phyloP scores from a whole-genome alignment of 2,329 filamentous ascomycete genomes.

The Xylaria sp. region DNA sequence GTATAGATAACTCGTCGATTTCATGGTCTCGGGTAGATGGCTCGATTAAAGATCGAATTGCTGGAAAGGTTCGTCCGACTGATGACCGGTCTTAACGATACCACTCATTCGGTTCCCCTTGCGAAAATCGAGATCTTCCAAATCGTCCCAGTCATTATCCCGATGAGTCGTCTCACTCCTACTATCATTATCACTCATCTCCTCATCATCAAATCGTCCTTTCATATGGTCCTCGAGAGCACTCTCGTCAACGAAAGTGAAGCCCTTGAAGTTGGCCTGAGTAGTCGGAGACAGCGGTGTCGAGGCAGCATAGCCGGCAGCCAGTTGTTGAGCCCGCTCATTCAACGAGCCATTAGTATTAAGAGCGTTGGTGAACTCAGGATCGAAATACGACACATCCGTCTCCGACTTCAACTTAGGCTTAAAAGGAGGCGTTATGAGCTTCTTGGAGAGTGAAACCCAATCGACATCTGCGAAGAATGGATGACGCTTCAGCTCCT shows the following conservation, averaged over 20 bases:
- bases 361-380: slow-evolving; percentile 95
- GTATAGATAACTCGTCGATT: slow-evolving; percentile 14
- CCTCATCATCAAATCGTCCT: slow-evolving; percentile 62
- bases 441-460: slow-evolving; percentile 86
- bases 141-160: slow-evolving; percentile 68
- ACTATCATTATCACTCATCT: slow-evolving; percentile 66
- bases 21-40: slow-evolving; percentile 24
- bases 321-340: slow-evolving; percentile 86
- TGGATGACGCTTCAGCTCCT: slow-evolving; percentile 91
- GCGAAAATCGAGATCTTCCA: slow-evolving; percentile 63
- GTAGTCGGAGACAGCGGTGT: slow-evolving; percentile 94
- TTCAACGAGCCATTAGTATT: slow-evolving; percentile 89
- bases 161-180: slow-evolving; percentile 55
- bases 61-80: slow-evolving; percentile 68
- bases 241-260: slow-evolving; percentile 99
- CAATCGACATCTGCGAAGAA: slow-evolving; percentile 97
- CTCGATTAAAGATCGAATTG: slow-evolving; percentile 68
- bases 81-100: slow-evolving; percentile 63
- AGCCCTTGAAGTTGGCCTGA: slow-evolving; percentile 97
- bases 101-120: slow-evolving; percentile 71
- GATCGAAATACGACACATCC: slow-evolving; percentile 98
- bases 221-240: slow-evolving; percentile 88
- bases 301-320: slow-evolving; percentile 85
- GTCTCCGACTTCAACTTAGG: slow-evolving; percentile 95
- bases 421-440: slow-evolving; percentile 96